These are phyloP conservation scores for Vigna trinervia DNA, from an alignment of 306 rosid species.

Conservation along the genomic window DNA sequence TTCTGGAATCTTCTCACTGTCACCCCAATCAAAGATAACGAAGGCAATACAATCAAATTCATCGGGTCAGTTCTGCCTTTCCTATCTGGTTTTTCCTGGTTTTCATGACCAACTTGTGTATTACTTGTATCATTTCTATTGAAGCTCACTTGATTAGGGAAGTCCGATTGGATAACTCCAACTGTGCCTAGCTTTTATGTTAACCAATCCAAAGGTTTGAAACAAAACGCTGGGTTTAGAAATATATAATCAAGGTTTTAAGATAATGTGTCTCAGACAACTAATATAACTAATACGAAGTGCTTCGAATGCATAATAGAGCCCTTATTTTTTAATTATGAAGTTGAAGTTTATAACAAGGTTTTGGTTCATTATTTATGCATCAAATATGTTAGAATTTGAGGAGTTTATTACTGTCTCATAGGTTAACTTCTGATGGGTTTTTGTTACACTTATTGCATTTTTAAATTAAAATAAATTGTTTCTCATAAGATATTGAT, in stretches of 20 bases:
- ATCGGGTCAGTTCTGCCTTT: constrained; percentile 70
- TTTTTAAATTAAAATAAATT: no score
- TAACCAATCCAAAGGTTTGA: constrained; percentile 5
- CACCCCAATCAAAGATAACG: constrained; percentile 81
- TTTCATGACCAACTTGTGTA: constrained; percentile 7
- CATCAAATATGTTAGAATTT: neutral
- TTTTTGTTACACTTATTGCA: no score
- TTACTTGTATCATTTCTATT: constrained; percentile 1
- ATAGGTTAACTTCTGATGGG: no score
- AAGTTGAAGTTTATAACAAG: neutral
- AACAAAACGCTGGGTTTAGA: neutral
- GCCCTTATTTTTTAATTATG: neutral
- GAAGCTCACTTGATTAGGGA: constrained; percentile 8
- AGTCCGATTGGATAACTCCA: constrained; percentile 9
- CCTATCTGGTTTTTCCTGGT: constrained; percentile 5
- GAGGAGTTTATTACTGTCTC: no score
- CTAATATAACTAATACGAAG: neutral
- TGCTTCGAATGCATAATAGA: neutral
- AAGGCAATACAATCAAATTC: constrained; percentile 75
- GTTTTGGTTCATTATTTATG: neutral
- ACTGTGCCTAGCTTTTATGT: constrained; percentile 24
- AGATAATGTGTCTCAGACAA: constrained; percentile 16
- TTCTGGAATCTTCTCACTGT: constrained; percentile 98
- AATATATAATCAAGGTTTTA: neutral
- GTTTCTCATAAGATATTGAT: no score